Evolutionary conservation across 1,284 basidiomycete species (phyloP).

Genomic region (Ganoderma lingzhi): DNA sequence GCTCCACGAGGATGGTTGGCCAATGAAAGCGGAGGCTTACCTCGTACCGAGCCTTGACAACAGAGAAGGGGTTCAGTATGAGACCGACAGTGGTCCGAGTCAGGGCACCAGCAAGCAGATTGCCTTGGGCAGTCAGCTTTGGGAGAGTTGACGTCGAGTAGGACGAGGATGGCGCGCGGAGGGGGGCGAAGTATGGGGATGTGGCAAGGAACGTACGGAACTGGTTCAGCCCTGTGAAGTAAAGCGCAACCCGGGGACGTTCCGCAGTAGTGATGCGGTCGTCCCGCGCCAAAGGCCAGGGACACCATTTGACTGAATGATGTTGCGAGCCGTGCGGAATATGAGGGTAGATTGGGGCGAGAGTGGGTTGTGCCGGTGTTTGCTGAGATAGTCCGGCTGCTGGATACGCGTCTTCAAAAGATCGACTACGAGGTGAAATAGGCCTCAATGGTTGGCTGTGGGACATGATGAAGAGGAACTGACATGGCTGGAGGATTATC

Average conservation of each 20-base stretch:
- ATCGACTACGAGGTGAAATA: slow-evolving; percentile 65
- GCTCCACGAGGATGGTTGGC: background rate
- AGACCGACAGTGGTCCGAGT: slow-evolving; percentile 90
- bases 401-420: slow-evolving; percentile 90
- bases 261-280: slow-evolving; percentile 80
- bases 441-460: background rate
- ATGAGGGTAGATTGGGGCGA: slow-evolving; percentile 43
- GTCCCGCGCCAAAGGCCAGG: slow-evolving; percentile 90
- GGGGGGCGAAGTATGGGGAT: slow-evolving; percentile 67
- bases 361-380: slow-evolving; percentile 44
- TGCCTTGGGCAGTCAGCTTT: slow-evolving; percentile 82
- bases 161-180: slow-evolving; percentile 40
- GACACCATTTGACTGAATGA: slow-evolving; percentile 69
- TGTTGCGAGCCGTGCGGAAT: slow-evolving; percentile 60
- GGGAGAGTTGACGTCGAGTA: slow-evolving; percentile 69
- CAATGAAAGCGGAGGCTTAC: slow-evolving; percentile 50
- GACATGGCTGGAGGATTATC: slow-evolving; percentile 80
- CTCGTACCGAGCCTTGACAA: slow-evolving; percentile 96
- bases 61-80: slow-evolving; percentile 91
- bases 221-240: slow-evolving; percentile 88
- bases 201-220: slow-evolving; percentile 76
- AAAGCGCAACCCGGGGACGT: slow-evolving; percentile 92
- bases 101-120: slow-evolving; percentile 89
- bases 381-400: slow-evolving; percentile 64
- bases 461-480: slow-evolving; percentile 34